Evolutionary conservation across 495 filamentous ascomycete species (phyloP).

Genomic region (Neohortaea acidophila): DNA sequence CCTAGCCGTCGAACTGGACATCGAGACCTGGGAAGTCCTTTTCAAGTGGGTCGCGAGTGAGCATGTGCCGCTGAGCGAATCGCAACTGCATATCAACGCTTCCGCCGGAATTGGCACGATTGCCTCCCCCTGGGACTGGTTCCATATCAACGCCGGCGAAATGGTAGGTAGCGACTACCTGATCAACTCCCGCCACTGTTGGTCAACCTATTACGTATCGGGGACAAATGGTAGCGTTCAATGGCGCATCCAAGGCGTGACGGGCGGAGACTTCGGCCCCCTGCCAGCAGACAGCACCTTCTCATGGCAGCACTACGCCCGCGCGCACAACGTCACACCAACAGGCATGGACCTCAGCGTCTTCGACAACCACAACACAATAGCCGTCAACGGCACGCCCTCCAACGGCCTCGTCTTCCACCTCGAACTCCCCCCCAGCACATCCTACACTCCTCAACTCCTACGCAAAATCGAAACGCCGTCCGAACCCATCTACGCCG

Average conservation of each 20-base stretch:
- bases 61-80: conserved; percentile 7
- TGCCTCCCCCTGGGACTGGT: conserved; percentile 30
- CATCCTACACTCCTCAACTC: background rate
- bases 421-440: conserved; percentile 4
- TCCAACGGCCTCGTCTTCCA: conserved; percentile 5
- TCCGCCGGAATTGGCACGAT: conserved; percentile 10
- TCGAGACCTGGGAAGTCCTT: conserved; percentile 7
- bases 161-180: conserved; percentile 30
- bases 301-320: conserved; percentile 13
- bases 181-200: conserved; percentile 27
- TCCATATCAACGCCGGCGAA: conserved; percentile 34
- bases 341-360: conserved; percentile 2
- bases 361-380: conserved; percentile 15
- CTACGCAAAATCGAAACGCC: background rate
- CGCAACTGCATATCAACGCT: conserved; percentile 1
- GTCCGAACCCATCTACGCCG: conserved; percentile 6
- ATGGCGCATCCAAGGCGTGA: conserved; percentile 32
- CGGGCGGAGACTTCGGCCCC: conserved; percentile 29
- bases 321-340: conserved; percentile 9
- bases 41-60: conserved; percentile 14
- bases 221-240: conserved; percentile 26
- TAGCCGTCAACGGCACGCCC: conserved; percentile 6
- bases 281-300: conserved; percentile 17
- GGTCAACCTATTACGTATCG: conserved; percentile 26
- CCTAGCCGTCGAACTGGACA: conserved; percentile 15